Percentiles rank a stretch among this genome's conserved stretches.
These are phyloP conservation scores for Lojkania enalia DNA, from an alignment of 2,329 filamentous ascomycete genomes.

Conservation along the genomic window DNA sequence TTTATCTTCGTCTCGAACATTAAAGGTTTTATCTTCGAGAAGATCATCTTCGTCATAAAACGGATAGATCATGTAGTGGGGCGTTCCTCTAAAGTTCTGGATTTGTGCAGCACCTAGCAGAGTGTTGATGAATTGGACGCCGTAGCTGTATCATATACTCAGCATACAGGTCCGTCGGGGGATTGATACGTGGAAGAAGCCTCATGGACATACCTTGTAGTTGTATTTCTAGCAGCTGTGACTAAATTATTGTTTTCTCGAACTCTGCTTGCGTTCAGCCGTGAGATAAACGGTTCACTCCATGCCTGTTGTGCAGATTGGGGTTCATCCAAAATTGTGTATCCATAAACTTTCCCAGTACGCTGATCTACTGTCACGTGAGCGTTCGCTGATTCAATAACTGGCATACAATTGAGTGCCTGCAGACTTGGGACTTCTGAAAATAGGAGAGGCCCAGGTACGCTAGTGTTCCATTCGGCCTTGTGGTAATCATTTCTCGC, in stretches of 20 bases:
- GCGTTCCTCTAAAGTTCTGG: background rate
- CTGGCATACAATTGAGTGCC: background rate
- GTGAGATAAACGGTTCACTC: background rate
- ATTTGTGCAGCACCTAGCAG: background rate
- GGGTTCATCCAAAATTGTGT: background rate
- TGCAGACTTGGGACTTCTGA: background rate
- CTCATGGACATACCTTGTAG: too few relatives aligned
- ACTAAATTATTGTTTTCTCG: too few relatives aligned
- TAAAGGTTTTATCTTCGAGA: slow-evolving; percentile 3
- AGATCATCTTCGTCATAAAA: background rate
- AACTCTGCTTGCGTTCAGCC: background rate
- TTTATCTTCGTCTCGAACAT: background rate
- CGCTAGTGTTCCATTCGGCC: background rate
- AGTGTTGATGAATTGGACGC: background rate
- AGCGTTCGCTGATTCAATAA: background rate
- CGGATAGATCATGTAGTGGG: background rate
- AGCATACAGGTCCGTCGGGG: too few relatives aligned
- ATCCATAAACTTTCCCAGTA: background rate
- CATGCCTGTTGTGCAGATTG: background rate
- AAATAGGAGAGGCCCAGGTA: background rate
- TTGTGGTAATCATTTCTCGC: background rate
- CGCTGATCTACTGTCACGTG: background rate
- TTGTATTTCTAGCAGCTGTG: too few relatives aligned
- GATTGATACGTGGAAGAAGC: too few relatives aligned
- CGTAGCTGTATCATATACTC: background rate